Base-by-base conservation (phyloP, 2,329 filamentous ascomycete genomes). In the Tolypocladium ovalisporum region DNA sequence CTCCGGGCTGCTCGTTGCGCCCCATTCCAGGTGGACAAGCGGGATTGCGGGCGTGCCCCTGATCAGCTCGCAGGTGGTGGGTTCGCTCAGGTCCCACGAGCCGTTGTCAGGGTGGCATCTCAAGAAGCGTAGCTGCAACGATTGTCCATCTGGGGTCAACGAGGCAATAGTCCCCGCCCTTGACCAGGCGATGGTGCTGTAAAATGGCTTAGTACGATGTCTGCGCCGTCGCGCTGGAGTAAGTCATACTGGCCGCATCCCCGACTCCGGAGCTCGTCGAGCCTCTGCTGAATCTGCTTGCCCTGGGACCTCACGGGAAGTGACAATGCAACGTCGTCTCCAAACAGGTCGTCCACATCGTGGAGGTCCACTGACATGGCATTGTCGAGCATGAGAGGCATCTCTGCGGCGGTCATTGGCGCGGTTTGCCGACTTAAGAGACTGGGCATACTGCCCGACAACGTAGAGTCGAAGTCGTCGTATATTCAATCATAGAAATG, bases 101-200 rank as follows among this genome's bases (percentile, higher is more conserved):
- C 87, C 89, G 71, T 87, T 81, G 15, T 84, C 79, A 1, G 85
- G 80, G 62, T 85, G 79, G 65, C 87, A 86, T 37, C 83, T 80
- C 54, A 96, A 78, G 67, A 89, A 86, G 59, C 86, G 84, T 52
- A 96, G 78, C 66, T 88, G 84, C 55, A 97, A 75, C 17, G 78
- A 79, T 53, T 80, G 80, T 34, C 89, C 88, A 71, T 92, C 87
- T 19, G 82, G 75, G 24, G 86, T 82, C 62, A 97, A 87, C 56
- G 86, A 87, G 34, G 92, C 92, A 63, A 97, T 89, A 59, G 87
- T 90, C 49, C 93, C 93, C 60, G 85, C 82, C 65, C 86, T 91
- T 13, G 93, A 96, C 92, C 93, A 97, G 35, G 88, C 85, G 56
- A 97, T 81, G 62, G 84, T 84, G 68, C 91, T 95, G 64, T 51